Evolutionary conservation across 1,139 yeast species (phyloP).

Genomic region (Geotrichum candidum): DNA sequence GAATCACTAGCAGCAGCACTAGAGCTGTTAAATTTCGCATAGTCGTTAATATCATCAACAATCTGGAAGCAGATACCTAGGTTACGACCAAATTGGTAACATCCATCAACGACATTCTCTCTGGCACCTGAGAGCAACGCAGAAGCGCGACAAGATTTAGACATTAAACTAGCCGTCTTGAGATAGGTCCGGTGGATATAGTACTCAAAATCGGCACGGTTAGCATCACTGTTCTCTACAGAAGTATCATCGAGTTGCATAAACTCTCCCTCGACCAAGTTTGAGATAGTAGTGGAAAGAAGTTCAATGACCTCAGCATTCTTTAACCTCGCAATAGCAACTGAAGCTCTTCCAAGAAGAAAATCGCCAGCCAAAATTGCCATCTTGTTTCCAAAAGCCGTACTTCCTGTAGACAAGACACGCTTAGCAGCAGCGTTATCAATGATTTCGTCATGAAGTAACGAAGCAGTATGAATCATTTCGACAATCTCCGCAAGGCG

Average conservation of each 20-base stretch:
- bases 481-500: slow-evolving; percentile 97
- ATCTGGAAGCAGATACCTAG: slow-evolving; percentile 92
- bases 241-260: slow-evolving; percentile 96
- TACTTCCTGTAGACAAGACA: slow-evolving; percentile 84
- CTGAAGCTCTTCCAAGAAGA: slow-evolving; percentile 90
- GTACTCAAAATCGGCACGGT: slow-evolving; percentile 91
- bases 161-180: slow-evolving; percentile 90
- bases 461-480: slow-evolving; percentile 95
- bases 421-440: slow-evolving; percentile 88
- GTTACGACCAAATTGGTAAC: slow-evolving; percentile 89
- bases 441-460: slow-evolving; percentile 93
- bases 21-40: slow-evolving; percentile 53
- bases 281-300: slow-evolving; percentile 92
- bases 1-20: not conserved
- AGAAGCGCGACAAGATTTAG: slow-evolving; percentile 87
- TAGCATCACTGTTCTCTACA: slow-evolving; percentile 53
- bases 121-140: slow-evolving; percentile 88
- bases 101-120: slow-evolving; percentile 66
- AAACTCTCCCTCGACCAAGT: slow-evolving; percentile 95
- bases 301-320: slow-evolving; percentile 95
- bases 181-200: slow-evolving; percentile 90
- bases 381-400: slow-evolving; percentile 95
- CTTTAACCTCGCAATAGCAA: slow-evolving; percentile 84
- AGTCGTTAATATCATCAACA: slow-evolving; percentile 93
- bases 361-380: slow-evolving; percentile 97